Evolutionary conservation across 2,329 filamentous ascomycete genomes (phyloP).

Genomic region (Alternaria triticimaculans): DNA sequence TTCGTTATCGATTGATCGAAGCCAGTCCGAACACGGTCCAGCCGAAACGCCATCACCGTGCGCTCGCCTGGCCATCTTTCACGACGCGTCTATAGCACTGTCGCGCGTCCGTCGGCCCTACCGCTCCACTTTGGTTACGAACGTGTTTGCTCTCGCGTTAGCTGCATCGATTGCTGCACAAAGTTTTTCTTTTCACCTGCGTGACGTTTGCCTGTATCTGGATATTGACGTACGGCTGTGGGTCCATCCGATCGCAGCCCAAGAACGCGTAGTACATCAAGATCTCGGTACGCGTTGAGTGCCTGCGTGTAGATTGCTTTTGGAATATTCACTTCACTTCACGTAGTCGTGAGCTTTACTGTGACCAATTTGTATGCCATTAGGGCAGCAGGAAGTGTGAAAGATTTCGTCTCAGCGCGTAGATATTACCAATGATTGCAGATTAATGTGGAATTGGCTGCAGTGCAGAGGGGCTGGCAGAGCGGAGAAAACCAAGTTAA

Average conservation of each 20-base stretch:
- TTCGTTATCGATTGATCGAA: constrained; percentile 8
- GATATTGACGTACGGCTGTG: constrained; percentile 7
- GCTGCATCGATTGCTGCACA: constrained; percentile 31
- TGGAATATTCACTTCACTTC: background rate
- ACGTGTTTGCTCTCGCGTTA: constrained; percentile 18
- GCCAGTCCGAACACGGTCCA: constrained; percentile 15
- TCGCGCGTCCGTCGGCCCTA: constrained; percentile 26
- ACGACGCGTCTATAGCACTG: constrained; percentile 44
- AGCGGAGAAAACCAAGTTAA: constrained; percentile 37
- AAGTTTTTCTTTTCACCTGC: constrained; percentile 36
- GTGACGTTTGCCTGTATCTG: constrained; percentile 29
- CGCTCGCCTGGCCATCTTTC: constrained; percentile 25
- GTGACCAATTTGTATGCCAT: constrained; percentile 11
- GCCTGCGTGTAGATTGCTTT: background rate
- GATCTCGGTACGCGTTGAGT: background rate
- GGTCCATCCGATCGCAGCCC: background rate
- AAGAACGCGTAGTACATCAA: background rate
- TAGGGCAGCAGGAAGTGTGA: constrained; percentile 17
- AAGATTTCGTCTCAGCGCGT: constrained; percentile 25
- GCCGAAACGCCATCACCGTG: constrained; percentile 31
- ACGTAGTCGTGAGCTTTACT: background rate
- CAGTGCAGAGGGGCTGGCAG: constrained; percentile 45
- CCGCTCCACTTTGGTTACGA: constrained; percentile 27
- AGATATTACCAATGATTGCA: constrained; percentile 32
- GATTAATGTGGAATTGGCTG: constrained; percentile 29